Evolutionary conservation across 1,284 basidiomycete genomes (phyloP).

Genomic region (Ustilago crameri): DNA sequence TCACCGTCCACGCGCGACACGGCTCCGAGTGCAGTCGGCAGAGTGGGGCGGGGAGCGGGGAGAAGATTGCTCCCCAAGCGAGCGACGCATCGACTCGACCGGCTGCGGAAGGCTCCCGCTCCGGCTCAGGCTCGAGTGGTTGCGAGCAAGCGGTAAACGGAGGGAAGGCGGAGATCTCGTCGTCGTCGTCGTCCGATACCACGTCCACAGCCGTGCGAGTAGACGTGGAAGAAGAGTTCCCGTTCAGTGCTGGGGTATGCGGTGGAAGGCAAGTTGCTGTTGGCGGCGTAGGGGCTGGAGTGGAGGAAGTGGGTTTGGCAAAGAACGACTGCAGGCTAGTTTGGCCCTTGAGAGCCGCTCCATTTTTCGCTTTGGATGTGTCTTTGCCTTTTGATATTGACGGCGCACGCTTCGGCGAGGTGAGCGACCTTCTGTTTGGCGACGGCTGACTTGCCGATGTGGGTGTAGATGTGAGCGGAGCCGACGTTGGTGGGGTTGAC

Average conservation of each 20-base stretch:
- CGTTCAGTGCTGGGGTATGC: too few species aligned
- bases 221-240: too few species aligned
- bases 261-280: neutral
- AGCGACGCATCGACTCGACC: slow-evolving; percentile 36
- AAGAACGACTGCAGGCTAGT: slow-evolving; percentile 43
- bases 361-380: slow-evolving; percentile 16
- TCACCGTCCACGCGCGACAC: slow-evolving; percentile 76
- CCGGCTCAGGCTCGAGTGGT: slow-evolving; percentile 62
- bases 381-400: slow-evolving; percentile 20
- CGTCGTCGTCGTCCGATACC: slow-evolving; percentile 1
- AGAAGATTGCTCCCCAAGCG: slow-evolving; percentile 61
- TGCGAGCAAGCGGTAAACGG: too few species aligned
- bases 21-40: slow-evolving; percentile 59
- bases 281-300: neutral
- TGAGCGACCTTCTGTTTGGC: slow-evolving; percentile 12
- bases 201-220: neutral
- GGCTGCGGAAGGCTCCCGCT: slow-evolving; percentile 30
- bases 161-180: slow-evolving; percentile 24
- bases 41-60: slow-evolving; percentile 51
- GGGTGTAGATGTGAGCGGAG: slow-evolving; percentile 3
- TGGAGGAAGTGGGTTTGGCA: slow-evolving; percentile 23
- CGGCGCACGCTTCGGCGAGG: slow-evolving; percentile 13
- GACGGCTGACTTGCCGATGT: slow-evolving; percentile 19
- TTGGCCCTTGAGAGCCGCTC: slow-evolving; percentile 26
- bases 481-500: neutral